Evolutionary conservation across 2,329 filamentous ascomycete species (phyloP), one percentile per base, ranked within the genome.

Genomic region (Hymenoscyphus albidus): DNA sequence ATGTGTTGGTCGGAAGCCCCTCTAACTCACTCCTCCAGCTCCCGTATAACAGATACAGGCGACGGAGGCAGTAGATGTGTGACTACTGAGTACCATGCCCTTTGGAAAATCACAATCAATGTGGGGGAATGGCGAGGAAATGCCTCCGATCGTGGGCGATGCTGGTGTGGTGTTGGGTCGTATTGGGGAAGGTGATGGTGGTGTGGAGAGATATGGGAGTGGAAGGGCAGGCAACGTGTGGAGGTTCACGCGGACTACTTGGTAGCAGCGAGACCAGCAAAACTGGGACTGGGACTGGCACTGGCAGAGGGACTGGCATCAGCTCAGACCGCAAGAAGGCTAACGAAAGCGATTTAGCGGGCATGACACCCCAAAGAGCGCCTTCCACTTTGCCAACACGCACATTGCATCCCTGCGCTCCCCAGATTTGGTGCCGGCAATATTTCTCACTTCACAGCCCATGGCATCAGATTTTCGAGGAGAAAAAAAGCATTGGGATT

Each of bases 1-100:
- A 63, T 59, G n/a, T 59, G 56, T 54, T 63, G 57, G 62, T 40
- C 32, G 32, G 39, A 14, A 51, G 14, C 57, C 62, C 62, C 62
- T 54, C 57, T 39, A 13, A 40, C 62, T 39, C 27, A 40, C 57
- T 58, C 42, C 16, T 63, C 27, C 35, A 63, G 55, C 31, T 18
- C 31, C 22, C 22, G 39, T n/a, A 55, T 16, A 22, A 27, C 27
- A 56, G 39, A 55, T 31, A 39, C 44, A 62, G 39, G 44, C 58
- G 48, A 10, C 31, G 12, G n/a, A 22, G 6, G 44, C 44, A 22
- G 44, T 51, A 22, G 7, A 16, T 22, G 18, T 7, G 13, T 18
- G 22, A 51, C 4, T 22, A 10, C 44, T 51, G 3, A 1, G 18
- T 27, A 51, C 44, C 44, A 51, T 51, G 5, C 44, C 18, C 18